Evolutionary conservation across 2,329 filamentous ascomycete genomes (phyloP), one percentile per base, ranked within the genome.

Genomic region (Scedosporium dehoogii): DNA sequence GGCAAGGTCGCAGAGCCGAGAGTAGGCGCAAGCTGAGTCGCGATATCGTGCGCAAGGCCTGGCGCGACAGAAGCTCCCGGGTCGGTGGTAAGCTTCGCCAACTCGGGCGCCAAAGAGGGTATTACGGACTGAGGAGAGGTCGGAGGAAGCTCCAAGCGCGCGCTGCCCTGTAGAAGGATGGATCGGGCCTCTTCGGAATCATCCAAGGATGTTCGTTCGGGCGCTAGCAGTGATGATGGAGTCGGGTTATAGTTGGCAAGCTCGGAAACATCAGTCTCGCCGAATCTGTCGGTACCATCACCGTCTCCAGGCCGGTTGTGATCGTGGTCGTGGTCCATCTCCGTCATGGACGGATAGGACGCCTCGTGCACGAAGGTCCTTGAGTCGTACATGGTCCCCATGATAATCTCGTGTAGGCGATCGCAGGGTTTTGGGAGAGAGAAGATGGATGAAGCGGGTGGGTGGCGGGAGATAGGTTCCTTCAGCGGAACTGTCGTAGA

Each of bases 321-420:
- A 56, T 58, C 25, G 51, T 55, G 51, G 51, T 55, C 51, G 53
- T 69, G 64, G 65, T 79, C 78, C 53, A 74, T 75, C 16, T 66
- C 65, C n/a, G 64, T 60, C 62, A 81, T 79, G 25, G 76, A 70
- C 7, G 79, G 75, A 63, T 82, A 82, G 21, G 73, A 70, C 61
- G 76, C 78, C 60, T 80, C 77, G 62, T 80, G 75, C 46, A 81
- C 74, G 64, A 82, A 80, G 66, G 72, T 75, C 63, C 80, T 73
- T 25, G 77, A 72, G 66, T 83, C 80, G 68, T 79, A 83, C 48
- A 79, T 79, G 67, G 83, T 78, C 66, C 76, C 79, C 79, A 82
- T 82, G 58, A 68, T 75, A 23, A 23, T 25, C 18, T 55, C 21
- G 23, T 23, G 51, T 3, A 27, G 51, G 12, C 10, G 6, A 7